Conservation (phyloP, 192 early-diverging fungal genomes). For the Jimgerdemannia flammicorona region DNA sequence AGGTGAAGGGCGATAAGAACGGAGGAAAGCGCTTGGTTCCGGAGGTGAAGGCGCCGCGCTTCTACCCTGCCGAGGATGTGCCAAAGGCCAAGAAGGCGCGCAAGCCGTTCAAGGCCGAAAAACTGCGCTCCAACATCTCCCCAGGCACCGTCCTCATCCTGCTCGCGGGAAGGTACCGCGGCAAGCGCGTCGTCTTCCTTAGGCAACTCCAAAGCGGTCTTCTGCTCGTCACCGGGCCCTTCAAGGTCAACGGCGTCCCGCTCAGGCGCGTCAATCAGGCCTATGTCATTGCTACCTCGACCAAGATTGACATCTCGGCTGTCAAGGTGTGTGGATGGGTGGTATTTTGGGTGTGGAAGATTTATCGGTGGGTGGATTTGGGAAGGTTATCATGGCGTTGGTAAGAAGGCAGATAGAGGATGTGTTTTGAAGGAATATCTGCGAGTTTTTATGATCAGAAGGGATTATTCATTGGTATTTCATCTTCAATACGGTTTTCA, state of each 20-base stretch:
- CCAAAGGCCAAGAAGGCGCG: slow-evolving; percentile 73
- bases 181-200: slow-evolving; percentile 98
- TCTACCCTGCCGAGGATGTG: slow-evolving; percentile 87
- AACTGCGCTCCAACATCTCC: slow-evolving; percentile 89
- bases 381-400: neutral
- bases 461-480: no score
- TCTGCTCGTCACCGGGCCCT: slow-evolving; percentile 95
- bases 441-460: no score
- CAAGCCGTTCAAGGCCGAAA: slow-evolving; percentile 66
- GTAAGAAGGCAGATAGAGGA: slow-evolving; percentile 1
- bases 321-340: slow-evolving; percentile 37
- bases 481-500: neutral
- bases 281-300: slow-evolving; percentile 99
- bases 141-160: slow-evolving; percentile 98
- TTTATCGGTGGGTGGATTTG: neutral
- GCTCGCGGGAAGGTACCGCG: slow-evolving; percentile 91
- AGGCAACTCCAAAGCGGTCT: slow-evolving; percentile 95
- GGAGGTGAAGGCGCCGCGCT: slow-evolving; percentile 65
- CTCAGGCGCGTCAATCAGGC: slow-evolving; percentile 98
- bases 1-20: slow-evolving; percentile 83
- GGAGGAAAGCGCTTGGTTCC: slow-evolving; percentile 66
- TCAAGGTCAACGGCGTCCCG: slow-evolving; percentile 98
- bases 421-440: no score
- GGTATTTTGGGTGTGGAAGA: neutral
- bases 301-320: slow-evolving; percentile 89